Percentiles rank a stretch among this genome's conserved stretches.
Evolutionary conservation across 2,329 filamentous ascomycete species (phyloP).

Genomic region (Pyricularia grisea): DNA sequence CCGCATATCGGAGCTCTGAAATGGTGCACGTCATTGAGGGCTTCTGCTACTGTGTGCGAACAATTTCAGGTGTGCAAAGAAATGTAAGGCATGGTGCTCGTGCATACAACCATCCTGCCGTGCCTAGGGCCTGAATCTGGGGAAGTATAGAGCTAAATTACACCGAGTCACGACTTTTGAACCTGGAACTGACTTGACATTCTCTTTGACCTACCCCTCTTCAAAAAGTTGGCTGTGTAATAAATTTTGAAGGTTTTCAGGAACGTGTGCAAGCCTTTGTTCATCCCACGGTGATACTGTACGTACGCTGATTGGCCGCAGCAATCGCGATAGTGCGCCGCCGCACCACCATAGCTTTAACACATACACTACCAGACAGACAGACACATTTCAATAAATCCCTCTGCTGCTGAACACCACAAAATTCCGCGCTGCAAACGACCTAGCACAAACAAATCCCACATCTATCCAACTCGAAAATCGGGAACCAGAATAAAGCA

Average conservation of each 20-base stretch:
- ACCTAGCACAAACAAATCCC: neutral
- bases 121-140: neutral
- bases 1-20: neutral
- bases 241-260: neutral
- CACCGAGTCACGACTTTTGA: neutral
- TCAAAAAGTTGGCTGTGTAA: neutral
- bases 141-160: neutral
- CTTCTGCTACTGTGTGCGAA: neutral
- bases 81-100: neutral
- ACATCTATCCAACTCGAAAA: neutral
- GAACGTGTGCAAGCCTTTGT: neutral
- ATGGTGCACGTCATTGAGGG: slow-evolving; percentile 1
- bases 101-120: neutral
- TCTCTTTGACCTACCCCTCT: neutral
- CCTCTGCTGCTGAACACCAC: neutral
- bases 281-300: neutral
- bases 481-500: neutral
- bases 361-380: neutral
- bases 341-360: neutral
- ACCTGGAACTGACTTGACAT: neutral
- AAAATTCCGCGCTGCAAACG: neutral
- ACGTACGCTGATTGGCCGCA: neutral
- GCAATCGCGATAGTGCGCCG: neutral
- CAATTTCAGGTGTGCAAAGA: neutral
- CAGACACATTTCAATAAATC: neutral